Percentiles rank a stretch among this genome's conserved stretches.
These are phyloP conservation scores for Cystoderma amianthinum DNA, from an alignment of 768 basidiomycete genomes.

Conservation along the genomic window DNA sequence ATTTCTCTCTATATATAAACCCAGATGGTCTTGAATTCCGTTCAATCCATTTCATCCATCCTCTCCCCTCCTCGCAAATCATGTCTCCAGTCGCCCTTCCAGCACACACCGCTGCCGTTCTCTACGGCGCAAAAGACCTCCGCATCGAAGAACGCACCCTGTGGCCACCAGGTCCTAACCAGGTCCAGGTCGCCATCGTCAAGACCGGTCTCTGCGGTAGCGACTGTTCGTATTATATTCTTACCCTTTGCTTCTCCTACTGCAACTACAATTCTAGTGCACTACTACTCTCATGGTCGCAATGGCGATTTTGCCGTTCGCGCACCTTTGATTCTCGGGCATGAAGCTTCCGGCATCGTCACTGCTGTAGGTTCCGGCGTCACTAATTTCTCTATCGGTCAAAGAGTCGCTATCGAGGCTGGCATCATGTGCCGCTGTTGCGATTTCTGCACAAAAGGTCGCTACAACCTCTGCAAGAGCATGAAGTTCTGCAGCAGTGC, in stretches of 20 bases:
- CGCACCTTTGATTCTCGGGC: slow-evolving; percentile 85
- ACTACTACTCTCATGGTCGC: slow-evolving; percentile 84
- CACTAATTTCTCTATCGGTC: slow-evolving; percentile 58
- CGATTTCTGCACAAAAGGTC: slow-evolving; percentile 59
- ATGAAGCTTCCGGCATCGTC: slow-evolving; percentile 87
- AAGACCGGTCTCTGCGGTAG: slow-evolving; percentile 90
- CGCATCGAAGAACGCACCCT: slow-evolving; percentile 68
- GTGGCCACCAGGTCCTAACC: slow-evolving; percentile 63
- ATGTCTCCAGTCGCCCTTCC: slow-evolving; percentile 41
- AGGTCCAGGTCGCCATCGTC: slow-evolving; percentile 74
- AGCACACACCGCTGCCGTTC: slow-evolving; percentile 67
- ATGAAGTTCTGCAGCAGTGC: slow-evolving; percentile 90
- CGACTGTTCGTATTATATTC: slow-evolving; percentile 46
- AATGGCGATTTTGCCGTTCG: slow-evolving; percentile 91
- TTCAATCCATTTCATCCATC: slow-evolving; percentile 7
- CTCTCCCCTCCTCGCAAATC: slow-evolving; percentile 10
- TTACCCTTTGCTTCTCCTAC: background rate
- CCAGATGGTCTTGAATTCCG: slow-evolving; percentile 12
- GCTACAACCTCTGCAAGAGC: slow-evolving; percentile 89
- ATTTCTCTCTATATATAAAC: slow-evolving; percentile 1
- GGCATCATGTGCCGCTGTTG: slow-evolving; percentile 84
- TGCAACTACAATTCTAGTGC: slow-evolving; percentile 45
- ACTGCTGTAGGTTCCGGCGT: slow-evolving; percentile 77
- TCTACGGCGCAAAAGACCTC: slow-evolving; percentile 80
- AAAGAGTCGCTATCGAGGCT: slow-evolving; percentile 90